Evolutionary conservation across 495 filamentous ascomycete genomes (phyloP), one percentile per base, ranked within the genome.

Genomic region (Tetracladium marchalianum): DNA sequence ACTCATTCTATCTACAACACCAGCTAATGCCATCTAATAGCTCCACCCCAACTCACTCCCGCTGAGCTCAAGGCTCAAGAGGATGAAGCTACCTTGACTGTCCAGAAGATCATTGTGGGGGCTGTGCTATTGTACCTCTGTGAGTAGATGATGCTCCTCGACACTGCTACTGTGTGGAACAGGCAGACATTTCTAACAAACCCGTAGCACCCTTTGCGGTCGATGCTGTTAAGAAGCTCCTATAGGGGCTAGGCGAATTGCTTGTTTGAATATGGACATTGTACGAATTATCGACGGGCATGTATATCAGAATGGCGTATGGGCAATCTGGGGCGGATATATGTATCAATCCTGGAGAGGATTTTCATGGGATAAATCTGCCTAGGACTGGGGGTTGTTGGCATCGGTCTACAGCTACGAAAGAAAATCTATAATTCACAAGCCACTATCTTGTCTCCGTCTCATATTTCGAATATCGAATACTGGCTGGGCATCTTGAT

Each of bases 71-170:
- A 60, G 68, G 74, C 73, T 37, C 77, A 76, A 59, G 87, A 92
- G 70, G 65, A 69, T 40, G 78, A 86, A 66, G 86, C 89, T 35
- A 68, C 61, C 57, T 70, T 73, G 60, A 85, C 80, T 39, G 59
- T 89, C 56, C 75, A 78, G 59, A 70, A 66, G 39, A 77, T 77
- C 52, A 52, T 86, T 46, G 72, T 73, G 31, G 72, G 76, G 40
- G 76, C 80, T 49, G 62, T 84, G 54, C 49, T 82, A 27, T 76
- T 95, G 49, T 95, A 95, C 67, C 67, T 95, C 41, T 90, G 89
- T 95, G 79, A 54, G 83, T 65, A 16, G 31, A 44, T 44, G 13
- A 6, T 4, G 3, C 8, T 24, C 12, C 17, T 8, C 31, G 5
- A 34, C 36, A 11, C 33, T 19, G 24, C 1, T n/a, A 37, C 15